Base-by-base conservation (phyloP, 345 rosid species). In the Stellera chamaejasme region DNA sequence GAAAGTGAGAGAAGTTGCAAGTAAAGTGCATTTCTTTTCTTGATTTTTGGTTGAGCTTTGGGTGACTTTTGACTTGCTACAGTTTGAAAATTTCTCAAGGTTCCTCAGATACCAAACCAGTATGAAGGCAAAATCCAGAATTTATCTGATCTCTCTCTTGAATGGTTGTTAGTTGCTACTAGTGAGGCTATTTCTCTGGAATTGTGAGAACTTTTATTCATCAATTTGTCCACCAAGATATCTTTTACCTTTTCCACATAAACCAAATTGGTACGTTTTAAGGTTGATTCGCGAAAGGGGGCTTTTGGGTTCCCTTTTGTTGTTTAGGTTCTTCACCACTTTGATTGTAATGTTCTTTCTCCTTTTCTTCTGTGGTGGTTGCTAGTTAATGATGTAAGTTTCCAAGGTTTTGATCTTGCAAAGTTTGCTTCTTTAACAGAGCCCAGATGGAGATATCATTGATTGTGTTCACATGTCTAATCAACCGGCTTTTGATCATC, bases 401-500 rank as follows among this genome's bases (percentile, higher is more conserved):
- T 32, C 39, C 9, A 8, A 32, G 9, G 39, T 32, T 32, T 8
- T 32, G 5, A 4, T 5, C 39, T 32, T 32, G 5, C 39, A 32
- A 32, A 32, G 56, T 66, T 53, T 41, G 42, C 58, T 71, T 49
- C 1, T 64, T 48, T 10, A 62, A 63, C 88, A 84, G 88, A 84
- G 92, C 47, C 80, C 86, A 47, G 92, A 84, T 76, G 92, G 92
- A 57, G 92, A 84, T 69, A 58, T 69, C 11, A 89, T 93, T 56
- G 99, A 93, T 62, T 93, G 99, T 73, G 77, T 93, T 69, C 89
- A 67, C 49, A 78, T 93, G 57, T 54, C 95, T 62, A 74, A 82
- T 60, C 99, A 93, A 63, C 96, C 99, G 26, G 97, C 99, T 68
- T 86, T 93, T 64, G 99, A 93, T 70, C 99, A 93, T 62, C 97